These are phyloP conservation scores for Aspergillus awamori DNA, from an alignment of 2,329 filamentous ascomycete genomes.

Conservation along the genomic window DNA sequence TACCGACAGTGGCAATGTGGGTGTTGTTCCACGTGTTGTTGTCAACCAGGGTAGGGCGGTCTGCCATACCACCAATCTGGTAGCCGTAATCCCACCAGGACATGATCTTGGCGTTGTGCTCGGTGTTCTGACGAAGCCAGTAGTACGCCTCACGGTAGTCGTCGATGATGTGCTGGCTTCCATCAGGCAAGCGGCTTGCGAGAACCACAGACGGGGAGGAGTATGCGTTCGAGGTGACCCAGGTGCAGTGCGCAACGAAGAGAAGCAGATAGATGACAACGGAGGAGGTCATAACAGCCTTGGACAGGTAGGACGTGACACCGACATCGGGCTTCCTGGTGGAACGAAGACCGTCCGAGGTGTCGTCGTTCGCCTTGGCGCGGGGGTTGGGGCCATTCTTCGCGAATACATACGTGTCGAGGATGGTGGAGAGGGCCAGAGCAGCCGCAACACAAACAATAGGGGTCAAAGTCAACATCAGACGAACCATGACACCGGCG, in stretches of 20 bases:
- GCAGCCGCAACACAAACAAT: constrained; percentile 94
- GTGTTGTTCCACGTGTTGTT: constrained; percentile 99
- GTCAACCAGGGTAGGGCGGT: constrained; percentile 93
- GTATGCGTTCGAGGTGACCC: constrained; percentile 99
- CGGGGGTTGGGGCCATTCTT: constrained; percentile 60
- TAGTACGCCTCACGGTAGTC: constrained; percentile 99
- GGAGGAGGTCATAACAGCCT: constrained; percentile 71
- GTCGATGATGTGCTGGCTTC: constrained; percentile 97
- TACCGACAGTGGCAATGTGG: constrained; percentile 97
- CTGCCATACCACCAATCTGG: constrained; percentile 99
- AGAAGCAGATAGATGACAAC: constrained; percentile 81
- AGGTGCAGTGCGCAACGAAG: constrained; percentile 97
- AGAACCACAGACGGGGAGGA: constrained; percentile 96
- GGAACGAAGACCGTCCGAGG: constrained; percentile 61
- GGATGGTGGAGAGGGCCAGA: constrained; percentile 80
- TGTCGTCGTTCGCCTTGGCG: constrained; percentile 44
- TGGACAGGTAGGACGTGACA: constrained; percentile 79
- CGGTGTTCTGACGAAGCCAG: constrained; percentile 97
- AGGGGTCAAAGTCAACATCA: constrained; percentile 96
- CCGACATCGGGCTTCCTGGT: constrained; percentile 75
- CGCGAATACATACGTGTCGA: constrained; percentile 80
- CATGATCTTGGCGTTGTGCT: constrained; percentile 96
- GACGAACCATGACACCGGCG: constrained; percentile 96
- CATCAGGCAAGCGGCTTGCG: constrained; percentile 88
- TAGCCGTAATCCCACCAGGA: constrained; percentile 99